phyloP scores from a whole-genome alignment of 257 asterid genomes.

The Solanum appendiculatum region DNA sequence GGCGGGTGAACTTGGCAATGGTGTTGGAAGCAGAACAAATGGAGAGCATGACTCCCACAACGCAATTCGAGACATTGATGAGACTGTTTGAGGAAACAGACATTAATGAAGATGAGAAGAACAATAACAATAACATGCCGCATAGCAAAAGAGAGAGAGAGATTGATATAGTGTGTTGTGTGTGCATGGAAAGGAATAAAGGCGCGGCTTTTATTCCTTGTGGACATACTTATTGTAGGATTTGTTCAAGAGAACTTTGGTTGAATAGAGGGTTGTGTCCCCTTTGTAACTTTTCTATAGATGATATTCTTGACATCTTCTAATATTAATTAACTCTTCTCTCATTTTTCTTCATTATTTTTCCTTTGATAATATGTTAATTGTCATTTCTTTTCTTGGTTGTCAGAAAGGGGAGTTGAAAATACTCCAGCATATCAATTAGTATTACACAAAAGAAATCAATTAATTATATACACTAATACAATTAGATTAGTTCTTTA shows the following conservation, averaged over 20 bases:
- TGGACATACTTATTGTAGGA: conserved; percentile 18
- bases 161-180: conserved; percentile 2
- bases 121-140: neutral
- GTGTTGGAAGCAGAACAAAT: conserved; percentile 1
- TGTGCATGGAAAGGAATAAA: conserved; percentile 11
- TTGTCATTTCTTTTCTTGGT: neutral
- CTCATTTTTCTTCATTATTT: neutral
- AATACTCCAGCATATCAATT: neutral
- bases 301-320: conserved; percentile 2
- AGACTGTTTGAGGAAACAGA: conserved; percentile 11
- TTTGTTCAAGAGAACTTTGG: conserved; percentile 6
- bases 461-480: too few species aligned
- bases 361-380: too few species aligned
- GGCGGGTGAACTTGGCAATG: conserved; percentile 3
- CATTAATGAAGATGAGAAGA: neutral
- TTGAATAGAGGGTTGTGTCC: conserved; percentile 7
- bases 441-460: neutral
- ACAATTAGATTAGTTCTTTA: too few species aligned
- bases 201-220: conserved; percentile 15
- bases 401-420: neutral
- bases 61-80: conserved; percentile 1
- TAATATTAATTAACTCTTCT: neutral
- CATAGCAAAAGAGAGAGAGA: neutral
- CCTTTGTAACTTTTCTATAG: conserved; percentile 1
- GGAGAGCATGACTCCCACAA: neutral